These are phyloP conservation scores for Sporothrix variecibatus DNA, from an alignment of 2,329 filamentous ascomycete genomes.

Conservation along the genomic window DNA sequence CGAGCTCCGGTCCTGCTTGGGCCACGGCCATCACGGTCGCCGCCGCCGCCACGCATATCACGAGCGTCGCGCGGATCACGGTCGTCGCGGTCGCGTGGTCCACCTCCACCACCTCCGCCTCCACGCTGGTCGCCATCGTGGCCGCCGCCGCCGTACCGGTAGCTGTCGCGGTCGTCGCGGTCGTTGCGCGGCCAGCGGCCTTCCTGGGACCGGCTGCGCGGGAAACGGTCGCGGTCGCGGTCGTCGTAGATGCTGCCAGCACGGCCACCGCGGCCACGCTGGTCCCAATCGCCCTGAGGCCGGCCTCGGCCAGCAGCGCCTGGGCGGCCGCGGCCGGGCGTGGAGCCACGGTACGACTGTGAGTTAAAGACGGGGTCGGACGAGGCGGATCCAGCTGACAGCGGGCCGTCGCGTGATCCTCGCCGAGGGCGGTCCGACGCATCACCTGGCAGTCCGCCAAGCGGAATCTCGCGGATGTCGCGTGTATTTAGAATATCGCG, in stretches of 20 bases:
- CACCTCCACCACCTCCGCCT: too few relatives aligned
- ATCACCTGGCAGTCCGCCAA: constrained; percentile 60
- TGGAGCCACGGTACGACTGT: constrained; percentile 51
- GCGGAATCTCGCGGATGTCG: constrained; percentile 55
- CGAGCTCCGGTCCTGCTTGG: constrained; percentile 54
- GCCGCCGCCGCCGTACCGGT: constrained; percentile 37
- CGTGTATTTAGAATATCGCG: constrained; percentile 25
- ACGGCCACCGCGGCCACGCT: constrained; percentile 51
- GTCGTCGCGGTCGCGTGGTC: constrained; percentile 50
- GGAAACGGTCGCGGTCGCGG: constrained; percentile 65
- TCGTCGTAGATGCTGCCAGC: constrained; percentile 58
- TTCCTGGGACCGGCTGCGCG: constrained; percentile 66
- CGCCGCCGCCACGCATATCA: constrained; percentile 41
- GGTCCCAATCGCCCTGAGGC: constrained; percentile 49
- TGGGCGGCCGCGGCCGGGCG: constrained; percentile 37
- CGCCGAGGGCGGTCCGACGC: constrained; percentile 63
- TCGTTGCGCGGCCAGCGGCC: constrained; percentile 58
- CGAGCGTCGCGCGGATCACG: constrained; percentile 49
- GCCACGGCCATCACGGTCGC: constrained; percentile 45
- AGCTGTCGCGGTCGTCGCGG: constrained; percentile 52
- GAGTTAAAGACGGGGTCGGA: constrained; percentile 65
- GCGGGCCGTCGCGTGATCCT: constrained; percentile 71
- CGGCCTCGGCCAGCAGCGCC: constrained; percentile 56
- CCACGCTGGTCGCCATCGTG: constrained; percentile 40
- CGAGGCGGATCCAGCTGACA: constrained; percentile 69